These are phyloP conservation scores for Codiaeum variegatum DNA, from an alignment of 441 rosid species.

Conservation along the genomic window DNA sequence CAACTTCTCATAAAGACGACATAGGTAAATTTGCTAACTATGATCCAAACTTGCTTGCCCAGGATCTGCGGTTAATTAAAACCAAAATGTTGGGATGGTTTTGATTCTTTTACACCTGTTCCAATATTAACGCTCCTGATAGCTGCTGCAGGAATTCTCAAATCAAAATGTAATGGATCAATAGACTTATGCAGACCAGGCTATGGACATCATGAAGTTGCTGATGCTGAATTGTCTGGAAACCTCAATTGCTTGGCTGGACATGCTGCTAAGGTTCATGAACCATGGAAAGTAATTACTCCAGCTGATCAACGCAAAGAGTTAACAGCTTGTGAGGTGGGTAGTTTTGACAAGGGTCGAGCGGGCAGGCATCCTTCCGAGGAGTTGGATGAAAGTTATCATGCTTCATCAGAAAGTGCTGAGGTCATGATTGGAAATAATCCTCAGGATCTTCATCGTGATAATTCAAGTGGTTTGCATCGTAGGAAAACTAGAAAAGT, in stretches of 20 bases:
- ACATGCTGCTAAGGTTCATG: slow-evolving; percentile 22
- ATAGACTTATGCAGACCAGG: slow-evolving; percentile 24
- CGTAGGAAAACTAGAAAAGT: slow-evolving; percentile 66
- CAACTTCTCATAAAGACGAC: slow-evolving; percentile 26
- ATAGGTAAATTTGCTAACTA: slow-evolving; percentile 36
- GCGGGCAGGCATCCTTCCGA: slow-evolving; percentile 28
- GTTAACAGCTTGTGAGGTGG: slow-evolving; percentile 33
- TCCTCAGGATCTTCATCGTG: slow-evolving; percentile 24
- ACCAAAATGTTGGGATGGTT: slow-evolving; percentile 4
- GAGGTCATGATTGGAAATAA: slow-evolving; percentile 30
- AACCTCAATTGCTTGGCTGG: slow-evolving; percentile 18
- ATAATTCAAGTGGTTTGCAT: slow-evolving; percentile 40
- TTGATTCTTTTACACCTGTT: slow-evolving; percentile 12
- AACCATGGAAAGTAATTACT: slow-evolving; percentile 26
- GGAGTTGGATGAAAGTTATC: slow-evolving; percentile 37
- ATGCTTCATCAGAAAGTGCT: slow-evolving; percentile 56
- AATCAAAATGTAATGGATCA: slow-evolving; percentile 26
- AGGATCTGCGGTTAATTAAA: slow-evolving; percentile 15
- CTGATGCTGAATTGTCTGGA: slow-evolving; percentile 23
- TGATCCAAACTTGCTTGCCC: slow-evolving; percentile 2
- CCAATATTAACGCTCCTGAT: slow-evolving; percentile 23
- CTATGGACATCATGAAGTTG: slow-evolving; percentile 27
- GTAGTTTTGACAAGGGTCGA: slow-evolving; percentile 26
- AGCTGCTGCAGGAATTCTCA: slow-evolving; percentile 33
- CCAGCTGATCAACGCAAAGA: slow-evolving; percentile 25